Percentiles rank a stretch among this genome's conserved stretches.
phyloP scores from a whole-genome alignment of 176 grass and related monocot species.

The Aegilops longissima region DNA sequence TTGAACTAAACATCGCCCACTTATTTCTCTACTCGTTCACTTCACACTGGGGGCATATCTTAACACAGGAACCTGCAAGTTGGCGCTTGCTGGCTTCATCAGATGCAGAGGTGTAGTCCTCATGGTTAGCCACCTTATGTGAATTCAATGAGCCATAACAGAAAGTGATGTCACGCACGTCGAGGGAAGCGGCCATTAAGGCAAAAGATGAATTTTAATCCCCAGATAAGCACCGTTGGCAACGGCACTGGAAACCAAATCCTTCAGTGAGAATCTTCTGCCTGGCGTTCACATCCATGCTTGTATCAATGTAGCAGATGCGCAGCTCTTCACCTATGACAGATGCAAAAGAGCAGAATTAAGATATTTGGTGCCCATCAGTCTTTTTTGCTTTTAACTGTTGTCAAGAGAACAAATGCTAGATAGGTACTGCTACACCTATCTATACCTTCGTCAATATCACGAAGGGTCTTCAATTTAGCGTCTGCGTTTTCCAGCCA shows the following conservation, averaged over 20 bases:
- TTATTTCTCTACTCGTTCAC: background rate
- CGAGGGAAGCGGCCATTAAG: background rate
- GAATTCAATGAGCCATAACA: conserved; percentile 3
- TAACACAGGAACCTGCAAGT: background rate
- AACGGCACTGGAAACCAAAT: conserved; percentile 73
- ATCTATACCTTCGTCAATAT: conserved; percentile 68
- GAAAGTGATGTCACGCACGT: background rate
- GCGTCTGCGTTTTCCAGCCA: conserved; percentile 64
- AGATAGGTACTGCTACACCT: background rate
- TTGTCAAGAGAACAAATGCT: background rate
- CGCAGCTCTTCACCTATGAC: conserved; percentile 69
- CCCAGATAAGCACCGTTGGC: conserved; percentile 60
- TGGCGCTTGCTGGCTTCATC: background rate
- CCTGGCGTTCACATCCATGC: conserved; percentile 66
- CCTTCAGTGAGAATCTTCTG: conserved; percentile 85
- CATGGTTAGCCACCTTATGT: background rate
- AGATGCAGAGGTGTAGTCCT: background rate
- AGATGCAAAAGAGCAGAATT: conserved; percentile 7
- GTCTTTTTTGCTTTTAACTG: background rate
- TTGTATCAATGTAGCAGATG: conserved; percentile 94
- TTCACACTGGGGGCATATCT: background rate
- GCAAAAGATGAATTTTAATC: conserved; percentile 45
- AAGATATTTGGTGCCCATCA: background rate
- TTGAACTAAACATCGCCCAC: too few species aligned
- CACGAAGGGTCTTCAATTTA: conserved; percentile 67